These are phyloP conservation scores for Sindora glabra DNA, from an alignment of 306 rosid species.

Conservation along the genomic window DNA sequence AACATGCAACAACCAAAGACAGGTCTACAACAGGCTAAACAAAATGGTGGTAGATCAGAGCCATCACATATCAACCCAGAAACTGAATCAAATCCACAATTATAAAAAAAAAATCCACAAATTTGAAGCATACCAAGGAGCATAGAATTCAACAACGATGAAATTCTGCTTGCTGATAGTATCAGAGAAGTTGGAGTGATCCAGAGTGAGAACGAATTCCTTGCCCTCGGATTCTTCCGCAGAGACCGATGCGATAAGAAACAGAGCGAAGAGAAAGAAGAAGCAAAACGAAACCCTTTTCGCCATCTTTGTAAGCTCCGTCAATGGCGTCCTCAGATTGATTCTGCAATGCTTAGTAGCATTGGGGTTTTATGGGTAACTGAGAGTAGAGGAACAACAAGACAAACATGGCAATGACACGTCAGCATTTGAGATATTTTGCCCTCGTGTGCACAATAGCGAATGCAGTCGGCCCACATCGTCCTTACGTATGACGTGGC, in stretches of 20 bases:
- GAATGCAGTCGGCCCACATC: too few relatives aligned
- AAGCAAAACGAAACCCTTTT: slow-evolving; percentile 29
- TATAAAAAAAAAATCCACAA: background rate
- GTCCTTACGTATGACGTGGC: too few relatives aligned
- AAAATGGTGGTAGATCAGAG: background rate
- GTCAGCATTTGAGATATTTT: slow-evolving; percentile 24
- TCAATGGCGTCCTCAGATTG: background rate
- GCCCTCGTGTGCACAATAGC: too few relatives aligned
- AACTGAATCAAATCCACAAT: background rate
- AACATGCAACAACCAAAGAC: background rate
- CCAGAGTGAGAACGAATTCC: slow-evolving; percentile 82
- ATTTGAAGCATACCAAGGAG: slow-evolving; percentile 61
- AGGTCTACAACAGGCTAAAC: slow-evolving; percentile 17
- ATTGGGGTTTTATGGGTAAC: too few relatives aligned
- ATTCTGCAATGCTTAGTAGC: too few relatives aligned
- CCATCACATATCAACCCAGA: background rate
- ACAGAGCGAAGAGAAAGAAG: slow-evolving; percentile 8
- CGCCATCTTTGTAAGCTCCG: slow-evolving; percentile 45
- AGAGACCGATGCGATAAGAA: slow-evolving; percentile 25
- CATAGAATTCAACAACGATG: slow-evolving; percentile 91
- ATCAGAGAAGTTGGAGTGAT: slow-evolving; percentile 71
- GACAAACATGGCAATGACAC: slow-evolving; percentile 28
- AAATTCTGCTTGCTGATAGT: slow-evolving; percentile 65
- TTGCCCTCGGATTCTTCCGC: slow-evolving; percentile 53
- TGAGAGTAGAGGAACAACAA: background rate